Percentiles rank a stretch among this genome's conserved stretches.
Conservation (phyloP, 1,284 basidiomycete genomes). For the Inonotus hispidus region DNA sequence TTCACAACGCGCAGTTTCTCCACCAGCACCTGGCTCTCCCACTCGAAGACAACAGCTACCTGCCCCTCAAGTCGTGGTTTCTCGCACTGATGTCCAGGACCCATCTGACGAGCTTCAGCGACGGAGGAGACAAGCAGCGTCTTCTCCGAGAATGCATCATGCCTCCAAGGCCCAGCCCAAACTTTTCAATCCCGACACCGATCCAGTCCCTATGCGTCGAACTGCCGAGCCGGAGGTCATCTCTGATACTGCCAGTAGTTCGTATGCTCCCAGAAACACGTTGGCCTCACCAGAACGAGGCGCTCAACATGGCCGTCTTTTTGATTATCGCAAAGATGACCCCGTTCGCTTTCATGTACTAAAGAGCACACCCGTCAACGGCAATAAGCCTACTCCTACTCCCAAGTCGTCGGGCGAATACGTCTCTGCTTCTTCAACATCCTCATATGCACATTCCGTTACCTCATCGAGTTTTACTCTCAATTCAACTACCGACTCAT, state of each 20-base stretch:
- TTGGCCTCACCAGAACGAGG: constrained; percentile 28
- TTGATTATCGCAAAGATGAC: constrained; percentile 81
- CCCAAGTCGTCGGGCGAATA: constrained; percentile 62
- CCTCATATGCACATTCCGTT: constrained; percentile 69
- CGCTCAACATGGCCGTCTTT: constrained; percentile 54
- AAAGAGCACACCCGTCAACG: constrained; percentile 35
- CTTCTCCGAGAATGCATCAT: constrained; percentile 34
- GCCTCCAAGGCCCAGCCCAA: constrained; percentile 37
- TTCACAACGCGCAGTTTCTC: constrained; percentile 27
- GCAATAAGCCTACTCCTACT: constrained; percentile 38
- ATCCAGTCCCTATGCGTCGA: constrained; percentile 57
- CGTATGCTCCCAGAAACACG: constrained; percentile 40
- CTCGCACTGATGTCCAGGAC: constrained; percentile 43
- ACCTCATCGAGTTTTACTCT: constrained; percentile 71
- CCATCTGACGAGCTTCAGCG: constrained; percentile 62
- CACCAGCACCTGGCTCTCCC: constrained; percentile 27
- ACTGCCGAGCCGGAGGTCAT: constrained; percentile 56
- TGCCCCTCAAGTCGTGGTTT: constrained; percentile 32
- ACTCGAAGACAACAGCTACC: constrained; percentile 30
- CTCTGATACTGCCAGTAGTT: constrained; percentile 50
- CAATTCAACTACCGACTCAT: constrained; percentile 73
- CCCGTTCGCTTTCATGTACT: constrained; percentile 73
- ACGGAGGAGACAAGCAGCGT: constrained; percentile 54
- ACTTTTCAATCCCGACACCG: constrained; percentile 66
- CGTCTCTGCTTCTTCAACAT: constrained; percentile 69